Conservation (phyloP, 2,329 filamentous ascomycete species). For the Paradendryphiella salina region DNA sequence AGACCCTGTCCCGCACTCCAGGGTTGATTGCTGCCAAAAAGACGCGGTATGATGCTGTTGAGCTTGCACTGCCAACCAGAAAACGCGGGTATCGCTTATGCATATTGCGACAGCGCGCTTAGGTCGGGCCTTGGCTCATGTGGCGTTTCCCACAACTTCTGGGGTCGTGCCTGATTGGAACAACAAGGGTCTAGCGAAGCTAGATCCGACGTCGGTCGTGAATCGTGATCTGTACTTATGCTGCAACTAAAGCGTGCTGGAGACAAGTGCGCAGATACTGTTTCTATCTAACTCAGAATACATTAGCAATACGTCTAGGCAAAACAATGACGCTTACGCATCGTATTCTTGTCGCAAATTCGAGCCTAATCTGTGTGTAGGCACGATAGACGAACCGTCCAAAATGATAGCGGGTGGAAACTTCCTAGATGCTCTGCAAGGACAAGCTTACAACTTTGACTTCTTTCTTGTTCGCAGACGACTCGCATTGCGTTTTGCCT, state of each 20-base stretch:
- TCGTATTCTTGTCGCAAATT: not conserved
- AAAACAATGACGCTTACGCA: not conserved
- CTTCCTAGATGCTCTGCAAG: not conserved
- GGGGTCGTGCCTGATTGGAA: slow-evolving; percentile 3
- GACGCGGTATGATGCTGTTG: not conserved
- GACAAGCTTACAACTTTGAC: not conserved
- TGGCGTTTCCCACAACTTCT: not conserved
- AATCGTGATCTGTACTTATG: slow-evolving; percentile 5
- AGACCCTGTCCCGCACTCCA: not conserved
- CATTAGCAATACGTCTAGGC: not conserved
- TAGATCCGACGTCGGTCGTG: slow-evolving; percentile 13
- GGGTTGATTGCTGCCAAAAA: not conserved
- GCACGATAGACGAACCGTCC: not conserved
- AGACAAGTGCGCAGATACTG: not conserved
- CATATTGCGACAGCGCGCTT: slow-evolving; percentile 7
- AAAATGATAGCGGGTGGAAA: not conserved
- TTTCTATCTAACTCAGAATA: not conserved
- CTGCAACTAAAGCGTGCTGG: slow-evolving; percentile 5
- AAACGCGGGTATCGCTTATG: not conserved
- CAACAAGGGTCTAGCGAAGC: not conserved
- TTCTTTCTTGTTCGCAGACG: too few species aligned
- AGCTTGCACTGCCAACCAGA: not conserved
- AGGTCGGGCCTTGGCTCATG: slow-evolving; percentile 1
- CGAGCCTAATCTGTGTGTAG: not conserved
- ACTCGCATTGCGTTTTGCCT: not conserved